These are phyloP conservation scores for Agaricus blazei DNA, from an alignment of 768 basidiomycete genomes.

Conservation along the genomic window DNA sequence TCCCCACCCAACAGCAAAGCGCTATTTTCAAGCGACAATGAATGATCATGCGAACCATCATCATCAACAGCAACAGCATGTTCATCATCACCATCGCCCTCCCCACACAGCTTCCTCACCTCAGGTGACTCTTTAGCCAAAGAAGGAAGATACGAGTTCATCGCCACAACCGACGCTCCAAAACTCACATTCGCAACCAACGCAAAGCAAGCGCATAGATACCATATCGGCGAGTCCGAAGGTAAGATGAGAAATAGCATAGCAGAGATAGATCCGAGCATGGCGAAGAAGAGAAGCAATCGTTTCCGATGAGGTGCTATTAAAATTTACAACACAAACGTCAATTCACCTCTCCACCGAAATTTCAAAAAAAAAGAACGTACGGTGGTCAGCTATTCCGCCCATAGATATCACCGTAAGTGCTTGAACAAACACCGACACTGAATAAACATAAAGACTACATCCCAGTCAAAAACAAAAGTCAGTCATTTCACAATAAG, in stretches of 20 bases:
- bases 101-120: conserved; percentile 27
- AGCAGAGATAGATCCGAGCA: conserved; percentile 64
- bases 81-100: neutral
- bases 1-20: conserved; percentile 8
- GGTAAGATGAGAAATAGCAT: conserved; percentile 70
- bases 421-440: conserved; percentile 85
- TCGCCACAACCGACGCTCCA: conserved; percentile 80
- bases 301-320: conserved; percentile 67
- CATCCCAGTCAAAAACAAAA: neutral
- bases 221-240: conserved; percentile 67
- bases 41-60: neutral
- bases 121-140: conserved; percentile 65
- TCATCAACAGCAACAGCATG: neutral
- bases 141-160: conserved; percentile 83
- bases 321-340: neutral
- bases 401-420: conserved; percentile 95
- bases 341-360: neutral
- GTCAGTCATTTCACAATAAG: neutral
- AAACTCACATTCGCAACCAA: conserved; percentile 82
- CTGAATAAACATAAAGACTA: conserved; percentile 85
- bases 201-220: conserved; percentile 61
- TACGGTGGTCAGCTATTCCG: conserved; percentile 85
- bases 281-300: conserved; percentile 71
- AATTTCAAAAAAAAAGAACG: conserved; percentile 22
- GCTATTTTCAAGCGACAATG: neutral